phyloP scores from a whole-genome alignment of 2,329 filamentous ascomycete species.

The Dothideomycetes sp. region DNA sequence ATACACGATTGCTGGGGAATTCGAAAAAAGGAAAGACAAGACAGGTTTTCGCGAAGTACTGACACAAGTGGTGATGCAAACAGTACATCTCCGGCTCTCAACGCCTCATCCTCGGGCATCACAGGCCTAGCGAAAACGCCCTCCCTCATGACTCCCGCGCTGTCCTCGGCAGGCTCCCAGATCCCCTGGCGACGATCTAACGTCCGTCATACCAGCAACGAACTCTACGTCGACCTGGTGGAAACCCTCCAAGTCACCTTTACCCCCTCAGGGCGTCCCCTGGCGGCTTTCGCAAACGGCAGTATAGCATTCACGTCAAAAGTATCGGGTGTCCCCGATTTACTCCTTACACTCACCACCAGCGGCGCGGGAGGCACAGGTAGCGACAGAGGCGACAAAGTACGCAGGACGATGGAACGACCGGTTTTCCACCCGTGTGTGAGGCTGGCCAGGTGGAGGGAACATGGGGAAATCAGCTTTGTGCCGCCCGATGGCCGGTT shows the following conservation, averaged over 20 bases:
- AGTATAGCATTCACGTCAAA: conserved; percentile 93
- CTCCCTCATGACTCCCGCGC: conserved; percentile 13
- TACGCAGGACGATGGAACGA: conserved; percentile 55
- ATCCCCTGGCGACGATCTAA: conserved; percentile 88
- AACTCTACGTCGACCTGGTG: conserved; percentile 91
- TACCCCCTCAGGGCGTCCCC: conserved; percentile 76
- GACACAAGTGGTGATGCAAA: no score
- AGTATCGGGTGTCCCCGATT: conserved; percentile 85
- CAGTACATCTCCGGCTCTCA: conserved; percentile 4
- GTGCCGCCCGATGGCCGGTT: conserved; percentile 91
- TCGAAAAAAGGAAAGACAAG: no score
- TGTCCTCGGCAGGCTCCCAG: conserved; percentile 24
- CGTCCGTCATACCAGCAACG: conserved; percentile 91
- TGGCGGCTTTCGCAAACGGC: conserved; percentile 80
- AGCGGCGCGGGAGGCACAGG: conserved; percentile 63
- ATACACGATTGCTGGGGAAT: no score
- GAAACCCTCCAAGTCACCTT: conserved; percentile 82
- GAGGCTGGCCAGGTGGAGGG: conserved; percentile 77
- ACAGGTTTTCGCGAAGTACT: no score
- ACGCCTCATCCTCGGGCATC: background rate
- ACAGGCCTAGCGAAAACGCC: background rate
- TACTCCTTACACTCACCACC: conserved; percentile 69
- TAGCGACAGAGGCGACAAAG: conserved; percentile 28
- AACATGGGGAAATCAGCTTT: conserved; percentile 86
- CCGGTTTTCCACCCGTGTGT: conserved; percentile 97